Conservation (phyloP, 345 rosid species). For the Hibiscus tridactylites region DNA sequence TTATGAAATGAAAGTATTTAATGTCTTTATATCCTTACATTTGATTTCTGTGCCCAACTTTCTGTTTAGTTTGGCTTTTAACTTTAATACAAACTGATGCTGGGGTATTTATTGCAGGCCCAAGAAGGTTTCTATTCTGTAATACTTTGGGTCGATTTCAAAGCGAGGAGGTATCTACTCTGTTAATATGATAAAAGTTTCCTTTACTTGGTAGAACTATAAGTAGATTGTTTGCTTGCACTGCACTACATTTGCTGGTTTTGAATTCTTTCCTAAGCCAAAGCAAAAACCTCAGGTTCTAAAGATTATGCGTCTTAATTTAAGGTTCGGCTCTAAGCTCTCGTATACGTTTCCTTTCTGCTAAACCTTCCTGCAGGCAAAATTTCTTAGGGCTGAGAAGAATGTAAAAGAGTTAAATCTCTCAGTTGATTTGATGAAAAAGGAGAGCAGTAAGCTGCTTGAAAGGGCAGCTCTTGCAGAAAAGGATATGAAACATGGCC, state of each 20-base stretch:
- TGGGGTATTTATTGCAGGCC: conserved; percentile 38
- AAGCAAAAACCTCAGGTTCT: conserved; percentile 2
- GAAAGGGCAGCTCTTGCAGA: conserved; percentile 90
- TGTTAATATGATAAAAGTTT: conserved; percentile 6
- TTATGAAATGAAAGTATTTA: too few relatives aligned
- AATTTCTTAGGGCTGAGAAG: conserved; percentile 71
- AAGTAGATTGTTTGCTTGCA: not conserved
- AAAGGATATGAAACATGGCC: conserved; percentile 74
- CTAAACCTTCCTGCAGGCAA: conserved; percentile 43
- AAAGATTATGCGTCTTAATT: not conserved
- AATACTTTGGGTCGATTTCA: conserved; percentile 69
- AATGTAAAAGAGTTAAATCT: conserved; percentile 57
- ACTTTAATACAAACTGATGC: conserved; percentile 13
- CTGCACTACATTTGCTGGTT: not conserved
- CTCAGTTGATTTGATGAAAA: conserved; percentile 81
- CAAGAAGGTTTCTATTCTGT: conserved; percentile 75
- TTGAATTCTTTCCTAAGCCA: not conserved
- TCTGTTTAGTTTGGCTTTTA: conserved; percentile 4
- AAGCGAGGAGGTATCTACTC: conserved; percentile 76
- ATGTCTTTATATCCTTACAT: too few relatives aligned
- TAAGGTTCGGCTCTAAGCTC: not conserved
- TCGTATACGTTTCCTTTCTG: not conserved
- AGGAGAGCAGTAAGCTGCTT: conserved; percentile 72
- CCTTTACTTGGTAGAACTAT: not conserved
- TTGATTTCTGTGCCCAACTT: not conserved